Percentiles rank a stretch among this genome's conserved stretches.
These are phyloP conservation scores for Medakamo hakoo DNA, from an alignment of 139 green algal genomes.

Conservation along the genomic window DNA sequence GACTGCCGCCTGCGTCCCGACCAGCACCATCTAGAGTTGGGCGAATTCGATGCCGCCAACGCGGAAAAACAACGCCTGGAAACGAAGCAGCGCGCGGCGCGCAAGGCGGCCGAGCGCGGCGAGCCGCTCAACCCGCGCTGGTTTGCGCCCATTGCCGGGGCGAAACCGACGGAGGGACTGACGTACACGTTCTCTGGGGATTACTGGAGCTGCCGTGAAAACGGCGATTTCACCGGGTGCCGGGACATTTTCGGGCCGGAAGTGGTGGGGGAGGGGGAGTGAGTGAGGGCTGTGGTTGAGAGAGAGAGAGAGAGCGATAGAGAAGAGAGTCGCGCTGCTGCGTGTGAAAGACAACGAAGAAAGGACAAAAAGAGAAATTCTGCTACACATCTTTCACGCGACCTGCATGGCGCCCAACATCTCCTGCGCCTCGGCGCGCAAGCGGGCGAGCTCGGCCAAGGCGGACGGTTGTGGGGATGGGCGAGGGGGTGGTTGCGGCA, in stretches of 20 bases:
- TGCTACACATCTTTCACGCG: too few species aligned
- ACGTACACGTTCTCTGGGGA: slow-evolving; percentile 24
- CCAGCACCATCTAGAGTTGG: slow-evolving; percentile 43
- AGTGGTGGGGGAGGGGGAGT: background rate
- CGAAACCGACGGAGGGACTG: slow-evolving; percentile 15
- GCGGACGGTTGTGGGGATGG: too few species aligned
- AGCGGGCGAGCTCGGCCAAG: background rate
- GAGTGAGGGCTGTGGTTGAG: too few species aligned
- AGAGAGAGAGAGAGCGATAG: too few species aligned
- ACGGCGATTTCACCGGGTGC: slow-evolving; percentile 28
- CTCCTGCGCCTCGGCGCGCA: background rate
- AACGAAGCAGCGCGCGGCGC: slow-evolving; percentile 61
- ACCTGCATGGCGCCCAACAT: background rate
- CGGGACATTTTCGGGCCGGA: slow-evolving; percentile 48
- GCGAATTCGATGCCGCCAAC: slow-evolving; percentile 47
- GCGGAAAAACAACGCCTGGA: slow-evolving; percentile 71
- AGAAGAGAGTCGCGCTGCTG: too few species aligned
- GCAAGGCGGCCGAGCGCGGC: slow-evolving; percentile 44
- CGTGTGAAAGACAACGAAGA: background rate
- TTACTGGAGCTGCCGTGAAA: slow-evolving; percentile 44
- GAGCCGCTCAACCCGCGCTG: slow-evolving; percentile 42
- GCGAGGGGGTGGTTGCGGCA: too few species aligned
- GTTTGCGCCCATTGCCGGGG: slow-evolving; percentile 22
- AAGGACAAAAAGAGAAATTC: background rate
- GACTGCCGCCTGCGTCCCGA: slow-evolving; percentile 66